Evolutionary conservation across 2,329 filamentous ascomycete genomes (phyloP), one percentile per base, ranked within the genome.

Genomic region (Raffaelea deltoideospora): DNA sequence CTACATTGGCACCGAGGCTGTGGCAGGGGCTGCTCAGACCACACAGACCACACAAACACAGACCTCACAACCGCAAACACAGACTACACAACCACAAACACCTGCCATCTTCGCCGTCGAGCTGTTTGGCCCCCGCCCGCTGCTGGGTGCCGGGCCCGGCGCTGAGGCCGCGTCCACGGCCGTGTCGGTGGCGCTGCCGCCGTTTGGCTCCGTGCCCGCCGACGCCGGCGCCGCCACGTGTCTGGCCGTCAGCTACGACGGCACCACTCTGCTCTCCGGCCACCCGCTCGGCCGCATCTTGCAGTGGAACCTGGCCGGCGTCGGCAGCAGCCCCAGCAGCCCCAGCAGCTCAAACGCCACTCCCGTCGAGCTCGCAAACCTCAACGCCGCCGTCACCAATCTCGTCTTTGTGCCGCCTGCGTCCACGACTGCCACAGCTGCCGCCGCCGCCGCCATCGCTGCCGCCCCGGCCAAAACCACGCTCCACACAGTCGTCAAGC

Each of bases 351-450:
- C 7, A 30, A 72, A 73, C 41, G 74, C 72, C 41, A 79, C 81
- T 43, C 68, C 72, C 2, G 70, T 75, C 3, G 74, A 78, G 36
- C 50, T 88, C 33, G 66, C 72, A 3, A 80, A 79, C 40, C 67
- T 92, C 39, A 85, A 85, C 37, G 80, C 84, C 4, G 76, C 85
- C 15, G 76, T 94, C 24, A 90, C 83, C 10, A 94, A 92, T 47
- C 50, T 96, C 19, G 53, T 66, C n/a, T 81, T 90, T 56, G 61
- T 84, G 21, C 68, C 75, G 10, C 75, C 82, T 0, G 64, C 68
- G 20, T 13, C 33, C 3, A 57, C 54, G 59, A 60, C 41, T 64
- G 65, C 48, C 58, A 27, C n/a, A 5, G 29, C 5, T 14, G n/a
- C 21, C 33, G 36, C 29, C 33, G 37, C 35, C 23, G 15, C 36